Conservation (phyloP, 257 asterid species). For the Paraleonurus japonicus region DNA sequence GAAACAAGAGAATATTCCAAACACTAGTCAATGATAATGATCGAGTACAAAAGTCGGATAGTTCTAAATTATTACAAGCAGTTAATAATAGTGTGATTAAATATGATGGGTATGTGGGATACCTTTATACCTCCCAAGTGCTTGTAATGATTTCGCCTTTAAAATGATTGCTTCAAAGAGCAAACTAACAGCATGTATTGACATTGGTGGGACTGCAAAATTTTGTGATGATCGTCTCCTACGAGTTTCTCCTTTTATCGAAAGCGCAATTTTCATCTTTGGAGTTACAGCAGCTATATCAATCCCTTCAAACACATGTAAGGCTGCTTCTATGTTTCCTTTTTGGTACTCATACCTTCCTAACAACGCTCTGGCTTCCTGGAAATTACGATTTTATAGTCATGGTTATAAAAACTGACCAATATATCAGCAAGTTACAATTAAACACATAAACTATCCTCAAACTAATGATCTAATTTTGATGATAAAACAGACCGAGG, state of each 20-base stretch:
- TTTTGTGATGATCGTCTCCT: slow-evolving; percentile 50
- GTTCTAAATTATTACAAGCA: not conserved
- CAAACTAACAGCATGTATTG: slow-evolving; percentile 80
- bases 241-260: slow-evolving; percentile 50
- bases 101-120: slow-evolving; percentile 15
- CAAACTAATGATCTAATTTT: slow-evolving; percentile 15
- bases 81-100: not conserved
- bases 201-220: slow-evolving; percentile 63
- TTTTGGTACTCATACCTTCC: slow-evolving; percentile 92
- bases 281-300: slow-evolving; percentile 70
- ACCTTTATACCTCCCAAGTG: slow-evolving; percentile 90
- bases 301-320: slow-evolving; percentile 93
- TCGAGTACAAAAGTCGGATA: slow-evolving; percentile 6
- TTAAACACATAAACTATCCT: not conserved
- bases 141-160: slow-evolving; percentile 79
- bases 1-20: slow-evolving; percentile 7
- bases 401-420: not conserved
- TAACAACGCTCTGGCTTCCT: slow-evolving; percentile 97
- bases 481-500: not conserved
- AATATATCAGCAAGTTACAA: not conserved
- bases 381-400: slow-evolving; percentile 23
- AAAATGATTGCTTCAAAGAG: slow-evolving; percentile 81
- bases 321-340: slow-evolving; percentile 86
- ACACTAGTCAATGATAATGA: not conserved
- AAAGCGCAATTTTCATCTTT: slow-evolving; percentile 68